Evolutionary conservation across 169 alveolate genomes (phyloP).

Genomic region (Eimeria acervulina): DNA sequence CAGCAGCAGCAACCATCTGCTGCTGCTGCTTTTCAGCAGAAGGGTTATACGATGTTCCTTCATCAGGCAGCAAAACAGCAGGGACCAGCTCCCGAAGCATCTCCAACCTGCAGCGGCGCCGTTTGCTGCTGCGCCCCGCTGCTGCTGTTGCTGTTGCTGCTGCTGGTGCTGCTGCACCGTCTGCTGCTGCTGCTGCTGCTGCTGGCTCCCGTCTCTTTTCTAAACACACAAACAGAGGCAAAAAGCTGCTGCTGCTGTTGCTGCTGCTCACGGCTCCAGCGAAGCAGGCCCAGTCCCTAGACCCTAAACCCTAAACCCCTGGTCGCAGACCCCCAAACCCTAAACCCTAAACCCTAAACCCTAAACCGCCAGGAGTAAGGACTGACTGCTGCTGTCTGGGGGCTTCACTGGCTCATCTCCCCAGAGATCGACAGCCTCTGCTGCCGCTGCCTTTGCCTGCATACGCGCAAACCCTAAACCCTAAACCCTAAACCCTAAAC

Average conservation of each 20-base stretch:
- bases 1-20: constrained; percentile 41
- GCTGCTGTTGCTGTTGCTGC: constrained; percentile 11
- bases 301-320: constrained; percentile 28
- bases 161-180: constrained; percentile 1
- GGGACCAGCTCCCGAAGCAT: constrained; percentile 15
- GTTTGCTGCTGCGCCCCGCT: not conserved
- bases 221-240: not conserved
- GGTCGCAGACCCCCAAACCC: too few relatives aligned
- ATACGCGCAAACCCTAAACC: not conserved
- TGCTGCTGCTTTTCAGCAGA: constrained; percentile 5
- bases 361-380: not conserved
- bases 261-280: too few relatives aligned
- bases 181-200: constrained; percentile 58
- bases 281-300: not conserved
- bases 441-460: constrained; percentile 26
- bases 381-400: not conserved
- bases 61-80: constrained; percentile 34
- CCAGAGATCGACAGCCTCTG: constrained; percentile 4
- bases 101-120: constrained; percentile 48
- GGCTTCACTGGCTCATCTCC: not conserved
- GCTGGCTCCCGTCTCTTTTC: not conserved
- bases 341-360: constrained; percentile 61
- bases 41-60: not conserved
- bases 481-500: constrained; percentile 26
- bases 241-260: too few relatives aligned